phyloP scores from a whole-genome alignment of 768 basidiomycete species.

The Mycena vitilis region DNA sequence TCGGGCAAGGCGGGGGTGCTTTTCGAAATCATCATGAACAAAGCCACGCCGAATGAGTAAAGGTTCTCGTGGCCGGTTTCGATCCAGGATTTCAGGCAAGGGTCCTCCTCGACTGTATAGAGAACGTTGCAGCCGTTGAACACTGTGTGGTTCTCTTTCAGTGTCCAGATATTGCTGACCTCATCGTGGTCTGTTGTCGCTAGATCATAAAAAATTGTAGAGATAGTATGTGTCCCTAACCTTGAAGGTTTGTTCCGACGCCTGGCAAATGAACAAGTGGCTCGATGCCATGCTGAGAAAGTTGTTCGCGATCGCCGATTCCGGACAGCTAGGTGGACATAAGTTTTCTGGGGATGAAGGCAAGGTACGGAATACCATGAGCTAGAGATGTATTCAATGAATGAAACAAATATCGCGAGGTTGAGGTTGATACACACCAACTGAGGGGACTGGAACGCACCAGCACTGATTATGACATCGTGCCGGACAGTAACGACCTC shows the following conservation, averaged over 20 bases:
- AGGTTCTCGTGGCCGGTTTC: slow-evolving; percentile 36
- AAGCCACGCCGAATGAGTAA: slow-evolving; percentile 41
- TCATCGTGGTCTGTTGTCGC: neutral
- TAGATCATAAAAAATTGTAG: too few species aligned
- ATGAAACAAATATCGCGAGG: slow-evolving; percentile 10
- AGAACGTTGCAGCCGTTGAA: slow-evolving; percentile 42
- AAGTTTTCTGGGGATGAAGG: slow-evolving; percentile 33
- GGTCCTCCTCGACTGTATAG: slow-evolving; percentile 37
- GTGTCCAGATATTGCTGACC: neutral
- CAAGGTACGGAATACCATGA: slow-evolving; percentile 35
- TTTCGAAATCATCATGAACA: slow-evolving; percentile 37
- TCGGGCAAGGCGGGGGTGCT: slow-evolving; percentile 36
- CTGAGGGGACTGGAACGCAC: slow-evolving; percentile 45
- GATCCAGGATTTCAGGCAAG: slow-evolving; percentile 43
- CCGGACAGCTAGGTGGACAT: slow-evolving; percentile 45
- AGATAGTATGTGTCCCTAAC: slow-evolving; percentile 11
- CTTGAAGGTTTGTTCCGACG: slow-evolving; percentile 52
- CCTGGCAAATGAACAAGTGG: slow-evolving; percentile 47
- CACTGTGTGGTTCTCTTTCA: slow-evolving; percentile 16
- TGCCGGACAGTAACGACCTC: slow-evolving; percentile 40
- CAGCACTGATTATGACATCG: slow-evolving; percentile 46
- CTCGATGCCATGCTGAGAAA: slow-evolving; percentile 42
- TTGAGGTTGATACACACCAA: slow-evolving; percentile 35
- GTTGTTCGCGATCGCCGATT: slow-evolving; percentile 45
- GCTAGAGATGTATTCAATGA: slow-evolving; percentile 26